Evolutionary conservation across 228 moss, liverwort and hornwort genomes (phyloP), one percentile per base, ranked within the genome.

Genomic region (Sphagnum magellanicum): DNA sequence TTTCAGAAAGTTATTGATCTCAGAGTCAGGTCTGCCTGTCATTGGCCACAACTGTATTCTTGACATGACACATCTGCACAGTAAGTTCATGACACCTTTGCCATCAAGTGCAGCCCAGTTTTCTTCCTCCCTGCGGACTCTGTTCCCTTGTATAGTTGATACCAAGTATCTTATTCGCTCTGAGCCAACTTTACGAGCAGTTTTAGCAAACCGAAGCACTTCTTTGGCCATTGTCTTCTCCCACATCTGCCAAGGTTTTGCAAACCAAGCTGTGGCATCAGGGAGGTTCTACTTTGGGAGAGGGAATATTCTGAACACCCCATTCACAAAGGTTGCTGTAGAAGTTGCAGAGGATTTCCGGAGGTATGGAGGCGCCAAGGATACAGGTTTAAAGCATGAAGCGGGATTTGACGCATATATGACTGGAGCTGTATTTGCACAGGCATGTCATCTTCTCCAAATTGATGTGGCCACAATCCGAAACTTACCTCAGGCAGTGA

Each of bases 371-470:
- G 87, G 86, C 59, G 78, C 83, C 12, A 77, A 81, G 72, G 92
- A 95, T 50, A 90, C 90, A 8, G 90, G 88, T 59, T 73, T 90
- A 48, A 91, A 95, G 70, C 95, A 92, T 64, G 95, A 95, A 76
- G 92, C 90, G 15, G 92, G 95, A 7, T 95, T 95, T 60, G 92
- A 95, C 83, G 94, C 92, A 13, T 95, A 90, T 62, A 95, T 92
- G 94, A 95, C 92, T 60, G 94, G 94, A 67, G 84, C 92, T 68
- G 79, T 95, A 61, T 95, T 95, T 83, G 92, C 90, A 47, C 92
- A 95, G 70, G 77, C 89, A 48, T 92, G 92, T 76, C 92, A 95
- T 66, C 73, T 94, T 60, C 75, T 94, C 59, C 83, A 74, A 70
- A 78, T 92, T 65, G 90, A 90, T 70, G 65, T 79, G 16, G 66